Conservation (phyloP, 169 alveolate genomes). For the Cryptosporidium sp. region DNA sequence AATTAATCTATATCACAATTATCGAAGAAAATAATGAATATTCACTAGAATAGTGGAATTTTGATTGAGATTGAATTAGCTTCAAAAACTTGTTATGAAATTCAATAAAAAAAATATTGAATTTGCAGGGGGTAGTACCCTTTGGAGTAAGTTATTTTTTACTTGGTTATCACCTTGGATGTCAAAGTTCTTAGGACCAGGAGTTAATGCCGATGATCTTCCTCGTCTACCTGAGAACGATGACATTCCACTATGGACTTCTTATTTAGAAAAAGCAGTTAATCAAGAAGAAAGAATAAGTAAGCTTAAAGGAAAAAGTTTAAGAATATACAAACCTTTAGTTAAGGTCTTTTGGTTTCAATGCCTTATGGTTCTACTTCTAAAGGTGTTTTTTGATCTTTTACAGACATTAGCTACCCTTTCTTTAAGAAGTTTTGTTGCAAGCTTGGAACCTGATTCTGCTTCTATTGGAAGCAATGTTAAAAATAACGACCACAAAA, state of each 20-base stretch:
- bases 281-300: constrained; percentile 65
- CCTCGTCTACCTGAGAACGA: constrained; percentile 65
- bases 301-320: constrained; percentile 30
- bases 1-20: too few relatives aligned
- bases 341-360: constrained; percentile 62
- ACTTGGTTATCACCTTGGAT: constrained; percentile 73
- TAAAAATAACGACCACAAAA: background rate
- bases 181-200: constrained; percentile 45
- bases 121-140: constrained; percentile 54
- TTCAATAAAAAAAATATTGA: constrained; percentile 4
- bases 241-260: constrained; percentile 35
- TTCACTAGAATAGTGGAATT: background rate
- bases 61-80: background rate
- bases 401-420: constrained; percentile 58
- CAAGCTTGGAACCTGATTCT: constrained; percentile 52
- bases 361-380: constrained; percentile 18
- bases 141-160: constrained; percentile 54
- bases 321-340: constrained; percentile 44
- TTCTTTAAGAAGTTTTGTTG: constrained; percentile 57
- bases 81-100: background rate
- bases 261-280: constrained; percentile 46
- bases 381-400: constrained; percentile 34
- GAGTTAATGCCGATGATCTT: constrained; percentile 51
- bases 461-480: background rate
- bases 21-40: background rate